Evolutionary conservation across 768 basidiomycete species (phyloP).

Genomic region (Krasilnikovozyma curviuscula): DNA sequence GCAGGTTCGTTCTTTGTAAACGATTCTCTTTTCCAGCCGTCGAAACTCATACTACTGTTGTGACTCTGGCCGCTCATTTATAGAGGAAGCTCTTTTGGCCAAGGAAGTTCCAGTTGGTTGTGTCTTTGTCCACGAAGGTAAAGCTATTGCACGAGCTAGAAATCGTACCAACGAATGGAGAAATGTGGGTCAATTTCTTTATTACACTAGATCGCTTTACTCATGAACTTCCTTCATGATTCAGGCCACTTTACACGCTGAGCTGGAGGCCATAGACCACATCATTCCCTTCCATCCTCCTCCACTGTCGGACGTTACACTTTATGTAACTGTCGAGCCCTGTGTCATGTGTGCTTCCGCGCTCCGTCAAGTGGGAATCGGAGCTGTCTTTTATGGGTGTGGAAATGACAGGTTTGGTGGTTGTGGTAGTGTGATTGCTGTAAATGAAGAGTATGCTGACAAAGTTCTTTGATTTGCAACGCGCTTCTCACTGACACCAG

Average conservation of each 20-base stretch:
- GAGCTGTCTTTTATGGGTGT: constrained; percentile 77
- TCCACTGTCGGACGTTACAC: constrained; percentile 55
- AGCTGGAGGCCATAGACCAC: constrained; percentile 84
- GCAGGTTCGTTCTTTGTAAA: constrained; percentile 26
- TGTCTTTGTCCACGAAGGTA: constrained; percentile 65
- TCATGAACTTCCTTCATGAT: background rate
- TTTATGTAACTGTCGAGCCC: constrained; percentile 97
- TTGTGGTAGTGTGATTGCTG: constrained; percentile 79
- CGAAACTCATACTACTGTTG: background rate
- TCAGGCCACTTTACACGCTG: constrained; percentile 89
- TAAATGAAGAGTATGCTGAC: constrained; percentile 46
- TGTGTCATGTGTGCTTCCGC: constrained; percentile 99
- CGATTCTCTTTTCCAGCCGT: background rate
- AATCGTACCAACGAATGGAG: constrained; percentile 87
- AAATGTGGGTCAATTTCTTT: constrained; percentile 40
- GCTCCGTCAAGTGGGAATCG: constrained; percentile 77
- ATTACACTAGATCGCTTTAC: background rate
- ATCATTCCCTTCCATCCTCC: constrained; percentile 49
- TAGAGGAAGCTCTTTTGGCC: constrained; percentile 52
- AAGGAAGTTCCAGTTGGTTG: constrained; percentile 94
- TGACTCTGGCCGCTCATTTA: background rate
- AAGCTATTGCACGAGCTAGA: constrained; percentile 62
- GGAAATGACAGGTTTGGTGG: constrained; percentile 93
- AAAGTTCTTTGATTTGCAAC: background rate
- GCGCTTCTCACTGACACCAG: background rate